Percentiles rank a stretch among this genome's conserved stretches.
phyloP scores from a whole-genome alignment of 176 grass and related monocot species.

The Alloteropsis semialata region DNA sequence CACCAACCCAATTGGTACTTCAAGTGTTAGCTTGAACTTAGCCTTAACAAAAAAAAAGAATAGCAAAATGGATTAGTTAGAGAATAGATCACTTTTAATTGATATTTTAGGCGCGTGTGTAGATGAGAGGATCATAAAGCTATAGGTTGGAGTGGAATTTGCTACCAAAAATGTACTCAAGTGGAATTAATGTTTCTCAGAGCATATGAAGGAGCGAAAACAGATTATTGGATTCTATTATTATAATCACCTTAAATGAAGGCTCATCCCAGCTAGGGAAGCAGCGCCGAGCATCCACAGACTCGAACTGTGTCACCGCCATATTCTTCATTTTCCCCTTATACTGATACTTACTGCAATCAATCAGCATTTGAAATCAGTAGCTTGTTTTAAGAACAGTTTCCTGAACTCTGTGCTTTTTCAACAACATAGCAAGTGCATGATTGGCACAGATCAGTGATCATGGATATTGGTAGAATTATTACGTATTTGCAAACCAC shows the following conservation, averaged over 20 bases:
- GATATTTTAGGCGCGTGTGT: background rate
- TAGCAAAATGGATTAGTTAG: background rate
- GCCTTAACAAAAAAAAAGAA: slow-evolving; percentile 49
- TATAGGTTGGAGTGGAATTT: background rate
- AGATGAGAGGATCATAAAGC: slow-evolving; percentile 14
- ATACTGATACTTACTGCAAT: slow-evolving; percentile 55
- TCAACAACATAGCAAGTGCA: background rate
- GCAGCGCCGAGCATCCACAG: slow-evolving; percentile 75
- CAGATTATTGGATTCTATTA: background rate
- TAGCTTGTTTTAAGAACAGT: background rate
- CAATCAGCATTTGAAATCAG: background rate
- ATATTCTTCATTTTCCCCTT: slow-evolving; percentile 59
- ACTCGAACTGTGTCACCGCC: slow-evolving; percentile 82
- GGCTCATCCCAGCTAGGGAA: slow-evolving; percentile 96
- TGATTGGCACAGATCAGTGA: background rate
- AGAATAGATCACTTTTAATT: background rate
- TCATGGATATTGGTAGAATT: background rate
- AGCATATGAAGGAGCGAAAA: background rate
- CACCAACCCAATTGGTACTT: slow-evolving; percentile 60
- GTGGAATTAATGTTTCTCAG: background rate
- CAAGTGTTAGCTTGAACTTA: slow-evolving; percentile 75
- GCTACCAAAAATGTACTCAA: background rate
- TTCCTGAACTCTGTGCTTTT: background rate
- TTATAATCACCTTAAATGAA: slow-evolving; percentile 64
- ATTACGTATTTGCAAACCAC: background rate